Percentiles rank a stretch among this genome's conserved stretches.
Evolutionary conservation across 768 basidiomycete species (phyloP).

Genomic region (Tephrocybe sp.): DNA sequence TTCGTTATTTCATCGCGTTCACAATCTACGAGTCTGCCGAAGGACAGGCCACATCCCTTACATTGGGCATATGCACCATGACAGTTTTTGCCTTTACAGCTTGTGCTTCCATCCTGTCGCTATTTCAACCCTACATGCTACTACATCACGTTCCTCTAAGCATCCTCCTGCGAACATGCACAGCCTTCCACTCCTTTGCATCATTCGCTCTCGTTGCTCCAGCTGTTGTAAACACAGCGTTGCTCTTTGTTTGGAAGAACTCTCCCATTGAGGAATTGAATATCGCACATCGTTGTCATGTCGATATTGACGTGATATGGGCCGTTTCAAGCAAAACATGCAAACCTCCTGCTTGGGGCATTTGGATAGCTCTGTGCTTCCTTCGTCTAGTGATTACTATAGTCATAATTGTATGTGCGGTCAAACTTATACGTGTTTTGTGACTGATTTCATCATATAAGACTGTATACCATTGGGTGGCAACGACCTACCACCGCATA

Average conservation of each 20-base stretch:
- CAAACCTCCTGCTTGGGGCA: constrained; percentile 41
- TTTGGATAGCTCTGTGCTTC: constrained; percentile 56
- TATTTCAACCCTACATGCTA: constrained; percentile 38
- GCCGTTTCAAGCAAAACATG: constrained; percentile 32
- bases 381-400: constrained; percentile 56
- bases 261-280: constrained; percentile 35
- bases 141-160: constrained; percentile 29
- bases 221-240: constrained; percentile 53
- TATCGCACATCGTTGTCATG: constrained; percentile 47
- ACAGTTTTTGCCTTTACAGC: constrained; percentile 40
- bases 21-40: constrained; percentile 35
- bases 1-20: constrained; percentile 68
- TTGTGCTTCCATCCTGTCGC: constrained; percentile 36
- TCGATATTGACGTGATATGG: constrained; percentile 74
- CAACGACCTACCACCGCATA: constrained; percentile 24
- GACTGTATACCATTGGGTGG: constrained; percentile 28
- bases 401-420: constrained; percentile 46
- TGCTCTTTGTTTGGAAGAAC: constrained; percentile 55
- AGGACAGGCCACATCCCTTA: constrained; percentile 45
- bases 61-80: constrained; percentile 47
- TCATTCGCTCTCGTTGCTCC: constrained; percentile 50
- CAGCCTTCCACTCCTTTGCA: constrained; percentile 39
- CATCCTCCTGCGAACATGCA: constrained; percentile 28
- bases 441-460: constrained; percentile 15
- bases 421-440: neutral